Percentiles rank a stretch among this genome's conserved stretches.
These are phyloP conservation scores for Vinca minor DNA, from an alignment of 257 asterid species.

Conservation along the genomic window DNA sequence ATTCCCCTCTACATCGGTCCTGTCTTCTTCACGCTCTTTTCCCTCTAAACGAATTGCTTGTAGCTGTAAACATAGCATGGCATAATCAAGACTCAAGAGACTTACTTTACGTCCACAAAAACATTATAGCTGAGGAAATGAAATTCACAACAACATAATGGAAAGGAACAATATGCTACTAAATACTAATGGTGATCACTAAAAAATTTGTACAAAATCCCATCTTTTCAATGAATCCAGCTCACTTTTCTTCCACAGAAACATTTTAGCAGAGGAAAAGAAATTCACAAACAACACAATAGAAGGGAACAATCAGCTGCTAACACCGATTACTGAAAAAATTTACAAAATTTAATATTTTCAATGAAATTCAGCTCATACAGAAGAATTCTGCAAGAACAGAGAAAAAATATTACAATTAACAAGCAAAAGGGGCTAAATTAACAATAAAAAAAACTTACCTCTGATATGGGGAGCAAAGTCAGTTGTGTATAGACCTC, in stretches of 20 bases:
- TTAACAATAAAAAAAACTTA: constrained; percentile 13
- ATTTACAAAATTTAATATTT: too few relatives aligned
- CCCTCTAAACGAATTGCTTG: constrained; percentile 40
- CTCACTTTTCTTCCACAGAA: too few relatives aligned
- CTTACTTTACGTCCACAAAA: not conserved
- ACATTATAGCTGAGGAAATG: not conserved
- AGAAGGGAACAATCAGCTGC: too few relatives aligned
- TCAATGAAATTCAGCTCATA: not conserved
- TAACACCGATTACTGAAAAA: too few relatives aligned
- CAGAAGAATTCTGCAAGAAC: not conserved
- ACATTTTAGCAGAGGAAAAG: too few relatives aligned
- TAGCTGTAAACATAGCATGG: constrained; percentile 29
- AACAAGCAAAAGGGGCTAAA: too few relatives aligned
- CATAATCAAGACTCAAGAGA: not conserved
- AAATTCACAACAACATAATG: not conserved
- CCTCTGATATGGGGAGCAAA: constrained; percentile 80
- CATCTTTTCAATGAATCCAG: not conserved
- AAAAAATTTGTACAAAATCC: not conserved
- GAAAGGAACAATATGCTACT: not conserved
- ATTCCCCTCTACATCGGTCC: constrained; percentile 46
- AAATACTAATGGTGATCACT: not conserved
- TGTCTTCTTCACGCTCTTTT: constrained; percentile 46
- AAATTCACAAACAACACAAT: too few relatives aligned
- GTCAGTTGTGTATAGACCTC: constrained; percentile 89
- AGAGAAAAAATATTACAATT: constrained; percentile 2